Conservation (phyloP, 192 early-diverging fungal species). For the Dispira parvispora region DNA sequence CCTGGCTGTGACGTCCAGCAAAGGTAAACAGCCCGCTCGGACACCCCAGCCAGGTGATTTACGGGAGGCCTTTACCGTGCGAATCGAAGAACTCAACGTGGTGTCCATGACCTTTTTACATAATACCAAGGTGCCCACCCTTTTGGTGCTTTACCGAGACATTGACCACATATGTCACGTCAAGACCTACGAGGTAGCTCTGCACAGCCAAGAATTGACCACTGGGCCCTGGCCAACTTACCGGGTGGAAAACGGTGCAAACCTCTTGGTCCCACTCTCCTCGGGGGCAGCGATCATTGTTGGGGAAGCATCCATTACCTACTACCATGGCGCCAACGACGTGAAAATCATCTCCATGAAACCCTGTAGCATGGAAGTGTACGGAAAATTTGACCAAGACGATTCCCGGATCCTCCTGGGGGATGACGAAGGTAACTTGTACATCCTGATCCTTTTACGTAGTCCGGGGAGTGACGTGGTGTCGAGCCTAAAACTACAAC, state of each 20-base stretch:
- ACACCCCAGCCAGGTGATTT: slow-evolving; percentile 20
- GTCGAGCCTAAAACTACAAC: slow-evolving; percentile 23
- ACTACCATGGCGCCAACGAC: not conserved
- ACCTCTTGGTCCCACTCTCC: slow-evolving; percentile 16
- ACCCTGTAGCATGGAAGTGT: slow-evolving; percentile 32
- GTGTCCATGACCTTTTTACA: slow-evolving; percentile 21
- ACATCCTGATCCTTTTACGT: slow-evolving; percentile 31
- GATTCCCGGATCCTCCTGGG: slow-evolving; percentile 46
- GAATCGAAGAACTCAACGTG: slow-evolving; percentile 23
- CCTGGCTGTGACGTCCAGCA: slow-evolving; percentile 5
- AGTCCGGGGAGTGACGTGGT: slow-evolving; percentile 18
- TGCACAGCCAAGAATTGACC: slow-evolving; percentile 13
- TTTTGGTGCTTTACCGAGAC: slow-evolving; percentile 26
- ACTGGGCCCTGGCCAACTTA: slow-evolving; percentile 15
- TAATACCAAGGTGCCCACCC: slow-evolving; percentile 6
- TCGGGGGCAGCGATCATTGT: slow-evolving; percentile 16
- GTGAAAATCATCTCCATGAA: slow-evolving; percentile 15
- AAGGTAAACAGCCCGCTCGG: slow-evolving; percentile 21
- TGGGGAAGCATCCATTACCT: slow-evolving; percentile 17
- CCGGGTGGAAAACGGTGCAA: slow-evolving; percentile 14
- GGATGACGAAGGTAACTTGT: slow-evolving; percentile 46
- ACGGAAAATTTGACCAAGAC: slow-evolving; percentile 31
- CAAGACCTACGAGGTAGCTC: slow-evolving; percentile 17
- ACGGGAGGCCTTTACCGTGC: slow-evolving; percentile 14
- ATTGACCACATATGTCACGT: slow-evolving; percentile 18